Conservation (phyloP, 1,284 basidiomycete species). For the Ganoderma boninense region DNA sequence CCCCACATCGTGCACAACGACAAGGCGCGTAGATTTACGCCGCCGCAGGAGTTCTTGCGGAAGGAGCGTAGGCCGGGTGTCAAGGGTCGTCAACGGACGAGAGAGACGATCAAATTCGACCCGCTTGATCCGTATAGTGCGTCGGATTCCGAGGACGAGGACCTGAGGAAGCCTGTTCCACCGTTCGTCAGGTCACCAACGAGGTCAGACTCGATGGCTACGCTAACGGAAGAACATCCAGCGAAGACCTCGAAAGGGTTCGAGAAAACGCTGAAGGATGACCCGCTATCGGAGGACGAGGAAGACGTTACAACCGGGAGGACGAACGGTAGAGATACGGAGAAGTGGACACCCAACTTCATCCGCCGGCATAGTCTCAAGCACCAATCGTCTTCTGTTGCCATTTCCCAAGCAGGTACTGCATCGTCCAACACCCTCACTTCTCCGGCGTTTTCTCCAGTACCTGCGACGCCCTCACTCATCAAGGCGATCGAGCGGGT, state of each 20-base stretch:
- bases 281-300: conserved; percentile 26
- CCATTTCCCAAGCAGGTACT: conserved; percentile 23
- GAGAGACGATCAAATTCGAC: conserved; percentile 60
- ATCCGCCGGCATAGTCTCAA: conserved; percentile 37
- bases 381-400: conserved; percentile 23
- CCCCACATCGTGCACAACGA: conserved; percentile 4
- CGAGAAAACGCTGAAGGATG: conserved; percentile 9
- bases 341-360: conserved; percentile 46
- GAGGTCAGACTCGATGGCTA: conserved; percentile 29
- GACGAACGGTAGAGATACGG: conserved; percentile 19
- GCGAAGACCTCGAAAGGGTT: neutral
- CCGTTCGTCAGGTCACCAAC: conserved; percentile 27
- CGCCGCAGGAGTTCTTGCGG: conserved; percentile 32
- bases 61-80: conserved; percentile 37
- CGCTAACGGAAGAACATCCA: conserved; percentile 26
- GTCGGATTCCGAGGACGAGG: conserved; percentile 44
- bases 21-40: conserved; percentile 24
- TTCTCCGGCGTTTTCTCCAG: conserved; percentile 44
- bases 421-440: conserved; percentile 22
- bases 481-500: conserved; percentile 67
- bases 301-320: conserved; percentile 22
- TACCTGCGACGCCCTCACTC: conserved; percentile 69
- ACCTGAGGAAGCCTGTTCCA: conserved; percentile 28
- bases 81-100: conserved; percentile 38
- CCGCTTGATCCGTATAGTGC: conserved; percentile 45